These are phyloP conservation scores for Suillus placidus DNA, from an alignment of 768 basidiomycete species.

Conservation along the genomic window DNA sequence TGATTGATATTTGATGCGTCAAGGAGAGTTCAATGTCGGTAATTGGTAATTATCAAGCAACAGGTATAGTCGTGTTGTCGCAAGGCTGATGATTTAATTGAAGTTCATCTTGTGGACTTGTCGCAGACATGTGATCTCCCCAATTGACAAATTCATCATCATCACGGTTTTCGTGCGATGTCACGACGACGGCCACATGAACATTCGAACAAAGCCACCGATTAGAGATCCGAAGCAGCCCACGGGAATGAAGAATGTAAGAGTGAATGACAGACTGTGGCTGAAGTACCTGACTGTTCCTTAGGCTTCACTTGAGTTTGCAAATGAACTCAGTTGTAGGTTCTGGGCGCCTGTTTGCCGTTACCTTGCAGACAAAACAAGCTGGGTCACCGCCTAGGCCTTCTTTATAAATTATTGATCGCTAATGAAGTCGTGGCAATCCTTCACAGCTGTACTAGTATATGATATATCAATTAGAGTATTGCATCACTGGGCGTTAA, in stretches of 20 bases:
- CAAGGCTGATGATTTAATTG: constrained; percentile 1
- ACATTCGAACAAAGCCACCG: constrained; percentile 38
- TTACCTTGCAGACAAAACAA: constrained; percentile 2
- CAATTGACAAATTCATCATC: constrained; percentile 8
- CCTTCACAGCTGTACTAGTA: neutral
- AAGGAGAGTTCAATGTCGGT: constrained; percentile 77
- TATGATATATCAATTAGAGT: neutral
- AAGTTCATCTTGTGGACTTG: constrained; percentile 41
- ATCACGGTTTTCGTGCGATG: constrained; percentile 44
- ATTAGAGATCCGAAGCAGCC: neutral
- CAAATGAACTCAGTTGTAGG: neutral
- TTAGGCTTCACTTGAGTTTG: neutral
- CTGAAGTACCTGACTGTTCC: neutral
- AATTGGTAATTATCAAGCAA: neutral
- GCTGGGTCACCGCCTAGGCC: neutral
- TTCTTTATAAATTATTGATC: neutral
- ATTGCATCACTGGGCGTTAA: neutral
- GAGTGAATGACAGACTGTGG: neutral
- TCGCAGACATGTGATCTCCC: constrained; percentile 8
- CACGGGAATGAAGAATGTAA: neutral
- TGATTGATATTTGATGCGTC: constrained; percentile 66
- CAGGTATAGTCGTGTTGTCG: neutral
- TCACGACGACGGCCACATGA: constrained; percentile 73
- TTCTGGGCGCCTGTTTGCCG: neutral
- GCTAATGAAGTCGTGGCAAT: neutral